Conservation (phyloP, 768 basidiomycete genomes). For the Termitomyces sp. region DNA sequence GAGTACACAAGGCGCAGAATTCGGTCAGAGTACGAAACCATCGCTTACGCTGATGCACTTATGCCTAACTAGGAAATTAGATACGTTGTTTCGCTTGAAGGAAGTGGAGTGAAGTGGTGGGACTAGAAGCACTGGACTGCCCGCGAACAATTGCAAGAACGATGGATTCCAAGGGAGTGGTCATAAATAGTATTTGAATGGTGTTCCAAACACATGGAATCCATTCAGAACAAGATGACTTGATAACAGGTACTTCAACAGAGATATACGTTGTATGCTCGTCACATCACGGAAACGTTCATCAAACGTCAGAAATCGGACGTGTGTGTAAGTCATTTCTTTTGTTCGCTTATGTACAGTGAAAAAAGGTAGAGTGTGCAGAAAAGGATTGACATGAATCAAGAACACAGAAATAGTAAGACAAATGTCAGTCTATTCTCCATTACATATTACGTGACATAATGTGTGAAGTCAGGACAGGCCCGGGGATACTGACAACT, state of each 20-base stretch:
- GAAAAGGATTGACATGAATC: not conserved
- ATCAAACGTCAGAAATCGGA: not conserved
- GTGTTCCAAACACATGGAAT: not conserved
- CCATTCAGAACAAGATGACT: not conserved
- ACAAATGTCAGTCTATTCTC: too few relatives aligned
- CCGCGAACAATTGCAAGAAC: not conserved
- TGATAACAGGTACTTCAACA: constrained; percentile 3
- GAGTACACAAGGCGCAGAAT: not conserved
- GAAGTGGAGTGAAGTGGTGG: not conserved
- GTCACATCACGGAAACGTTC: not conserved
- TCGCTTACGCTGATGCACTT: not conserved
- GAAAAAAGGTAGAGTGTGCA: not conserved
- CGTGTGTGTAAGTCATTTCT: not conserved
- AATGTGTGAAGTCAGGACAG: not conserved
- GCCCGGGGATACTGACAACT: not conserved
- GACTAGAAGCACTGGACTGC: not conserved
- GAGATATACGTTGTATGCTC: not conserved
- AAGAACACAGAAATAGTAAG: not conserved
- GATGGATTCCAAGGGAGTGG: not conserved
- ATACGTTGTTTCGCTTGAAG: not conserved
- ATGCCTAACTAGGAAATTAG: not conserved
- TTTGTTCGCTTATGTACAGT: too few relatives aligned
- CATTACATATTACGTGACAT: not conserved
- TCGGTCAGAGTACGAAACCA: not conserved
- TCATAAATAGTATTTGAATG: not conserved